Conservation (phyloP, 176 grass and related monocot species). For the Ananas comosus region DNA sequence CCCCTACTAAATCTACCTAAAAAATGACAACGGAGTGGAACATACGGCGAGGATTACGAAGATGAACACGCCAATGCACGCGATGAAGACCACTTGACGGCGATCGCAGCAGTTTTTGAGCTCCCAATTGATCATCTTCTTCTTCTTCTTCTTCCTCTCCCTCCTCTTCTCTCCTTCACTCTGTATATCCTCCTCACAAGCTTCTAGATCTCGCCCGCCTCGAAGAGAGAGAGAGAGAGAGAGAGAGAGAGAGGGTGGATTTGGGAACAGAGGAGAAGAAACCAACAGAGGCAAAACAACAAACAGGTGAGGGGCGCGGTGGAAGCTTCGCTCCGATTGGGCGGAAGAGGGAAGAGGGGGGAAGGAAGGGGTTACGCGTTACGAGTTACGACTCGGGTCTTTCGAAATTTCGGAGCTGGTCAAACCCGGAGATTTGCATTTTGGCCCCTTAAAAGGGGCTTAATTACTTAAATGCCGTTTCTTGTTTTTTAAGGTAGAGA, state of each 20-base stretch:
- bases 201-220: constrained; percentile 30
- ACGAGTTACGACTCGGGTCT: no score
- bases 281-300: not conserved
- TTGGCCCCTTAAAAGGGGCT: no score
- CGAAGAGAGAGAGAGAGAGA: not conserved
- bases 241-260: not conserved
- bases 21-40: not conserved
- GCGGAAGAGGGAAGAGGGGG: not conserved
- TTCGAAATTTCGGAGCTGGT: no score
- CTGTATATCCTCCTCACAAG: not conserved
- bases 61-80: constrained; percentile 62
- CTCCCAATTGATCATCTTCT: constrained; percentile 75
- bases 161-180: not conserved
- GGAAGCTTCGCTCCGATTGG: not conserved
- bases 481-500: no score
- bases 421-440: no score
- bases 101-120: constrained; percentile 71
- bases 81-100: constrained; percentile 64
- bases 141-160: not conserved
- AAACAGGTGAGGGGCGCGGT: no score
- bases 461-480: no score
- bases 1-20: not conserved
- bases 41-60: constrained; percentile 85
- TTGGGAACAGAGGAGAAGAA: constrained; percentile 9
- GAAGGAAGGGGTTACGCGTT: not conserved